Evolutionary conservation across 139 green algal genomes (phyloP).

Genomic region (Haematococcus sp.): DNA sequence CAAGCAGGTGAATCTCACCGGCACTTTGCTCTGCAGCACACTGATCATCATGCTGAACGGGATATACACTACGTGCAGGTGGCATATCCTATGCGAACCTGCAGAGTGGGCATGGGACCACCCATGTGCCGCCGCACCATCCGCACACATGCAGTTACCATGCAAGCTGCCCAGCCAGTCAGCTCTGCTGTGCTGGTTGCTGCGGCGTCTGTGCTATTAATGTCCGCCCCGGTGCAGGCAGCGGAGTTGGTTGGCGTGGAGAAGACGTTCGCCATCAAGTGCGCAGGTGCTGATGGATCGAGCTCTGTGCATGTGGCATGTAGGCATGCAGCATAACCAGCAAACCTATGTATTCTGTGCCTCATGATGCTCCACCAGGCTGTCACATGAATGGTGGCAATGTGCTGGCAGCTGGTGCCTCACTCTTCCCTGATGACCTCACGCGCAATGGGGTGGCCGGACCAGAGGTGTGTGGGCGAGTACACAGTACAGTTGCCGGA

Average conservation of each 20-base stretch:
- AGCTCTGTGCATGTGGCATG: neutral
- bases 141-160: no score
- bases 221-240: no score
- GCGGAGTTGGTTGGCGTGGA: neutral
- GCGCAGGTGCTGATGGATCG: neutral
- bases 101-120: no score
- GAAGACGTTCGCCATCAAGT: slow-evolving; percentile 5
- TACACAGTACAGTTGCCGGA: neutral
- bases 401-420: slow-evolving; percentile 61
- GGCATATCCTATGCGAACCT: no score
- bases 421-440: slow-evolving; percentile 52
- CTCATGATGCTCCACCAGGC: slow-evolving; percentile 26
- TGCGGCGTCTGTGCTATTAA: no score
- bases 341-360: neutral
- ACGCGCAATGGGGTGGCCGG: slow-evolving; percentile 46
- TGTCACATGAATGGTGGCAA: slow-evolving; percentile 80
- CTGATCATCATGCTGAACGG: no score
- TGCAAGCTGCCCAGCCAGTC: no score
- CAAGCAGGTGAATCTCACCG: neutral
- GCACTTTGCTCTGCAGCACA: neutral
- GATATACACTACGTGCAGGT: no score
- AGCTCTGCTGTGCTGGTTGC: no score
- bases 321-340: neutral
- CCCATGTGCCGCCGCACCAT: no score
- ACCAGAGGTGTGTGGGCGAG: slow-evolving; percentile 15